These are phyloP conservation scores for Lentinula raphanica DNA, from an alignment of 768 basidiomycete genomes.

Conservation along the genomic window DNA sequence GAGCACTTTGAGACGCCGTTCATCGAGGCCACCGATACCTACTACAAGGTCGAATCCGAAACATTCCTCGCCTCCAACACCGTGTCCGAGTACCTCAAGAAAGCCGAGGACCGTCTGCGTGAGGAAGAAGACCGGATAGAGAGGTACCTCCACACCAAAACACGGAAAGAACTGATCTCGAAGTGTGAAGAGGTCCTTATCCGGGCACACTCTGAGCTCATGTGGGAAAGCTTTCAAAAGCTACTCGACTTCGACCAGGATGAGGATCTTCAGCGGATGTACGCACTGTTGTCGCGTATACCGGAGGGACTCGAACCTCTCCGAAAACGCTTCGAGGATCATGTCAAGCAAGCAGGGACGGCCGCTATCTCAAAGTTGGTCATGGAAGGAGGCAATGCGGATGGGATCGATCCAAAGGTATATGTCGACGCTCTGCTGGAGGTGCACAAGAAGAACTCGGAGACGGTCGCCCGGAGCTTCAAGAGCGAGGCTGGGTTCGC, in stretches of 20 bases:
- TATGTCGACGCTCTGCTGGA: constrained; percentile 92
- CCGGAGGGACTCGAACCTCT: constrained; percentile 87
- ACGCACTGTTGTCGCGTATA: constrained; percentile 83
- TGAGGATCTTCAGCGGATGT: constrained; percentile 94
- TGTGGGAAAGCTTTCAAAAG: constrained; percentile 92
- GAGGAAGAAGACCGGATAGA: constrained; percentile 97
- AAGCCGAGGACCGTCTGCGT: constrained; percentile 84
- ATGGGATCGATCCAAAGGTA: constrained; percentile 81
- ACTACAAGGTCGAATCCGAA: constrained; percentile 90
- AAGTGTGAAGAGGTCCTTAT: constrained; percentile 93
- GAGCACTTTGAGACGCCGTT: constrained; percentile 89
- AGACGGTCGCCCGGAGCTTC: constrained; percentile 86
- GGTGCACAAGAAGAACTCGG: constrained; percentile 88
- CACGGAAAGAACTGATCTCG: constrained; percentile 75
- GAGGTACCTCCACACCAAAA: constrained; percentile 85
- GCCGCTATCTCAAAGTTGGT: constrained; percentile 74
- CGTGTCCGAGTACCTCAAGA: constrained; percentile 92
- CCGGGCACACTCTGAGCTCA: constrained; percentile 72
- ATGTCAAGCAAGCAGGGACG: constrained; percentile 84
- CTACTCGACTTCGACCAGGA: constrained; percentile 91
- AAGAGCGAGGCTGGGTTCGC: constrained; percentile 91
- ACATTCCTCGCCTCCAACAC: constrained; percentile 84
- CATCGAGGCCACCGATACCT: constrained; percentile 81
- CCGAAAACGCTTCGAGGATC: constrained; percentile 88
- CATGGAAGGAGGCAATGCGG: constrained; percentile 52